A percentile compares a stretch with the other conserved stretches of the same genome.
Evolutionary conservation across 2,329 filamentous ascomycete genomes (phyloP).

Genomic region (Epicoccum sorghinum): DNA sequence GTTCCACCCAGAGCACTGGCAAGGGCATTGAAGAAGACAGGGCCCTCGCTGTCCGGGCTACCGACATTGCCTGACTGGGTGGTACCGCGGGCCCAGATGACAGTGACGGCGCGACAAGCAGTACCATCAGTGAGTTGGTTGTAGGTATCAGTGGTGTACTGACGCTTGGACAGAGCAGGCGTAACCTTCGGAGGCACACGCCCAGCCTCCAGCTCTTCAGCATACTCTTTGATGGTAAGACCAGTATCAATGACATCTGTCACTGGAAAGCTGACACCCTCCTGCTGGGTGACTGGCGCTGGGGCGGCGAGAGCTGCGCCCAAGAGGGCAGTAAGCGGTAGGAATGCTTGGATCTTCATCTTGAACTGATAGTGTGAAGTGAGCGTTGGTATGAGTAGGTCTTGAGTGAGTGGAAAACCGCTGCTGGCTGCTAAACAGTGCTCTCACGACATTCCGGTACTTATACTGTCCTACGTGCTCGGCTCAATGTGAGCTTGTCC

Average conservation of each 20-base stretch:
- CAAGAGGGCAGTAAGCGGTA: conserved; percentile 25
- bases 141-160: conserved; percentile 32
- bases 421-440: conserved; percentile 1
- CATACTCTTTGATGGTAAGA: conserved; percentile 34
- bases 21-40: conserved; percentile 57
- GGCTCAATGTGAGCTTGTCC: background rate
- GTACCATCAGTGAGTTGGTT: conserved; percentile 41
- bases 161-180: conserved; percentile 19
- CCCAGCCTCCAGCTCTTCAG: conserved; percentile 27
- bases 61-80: conserved; percentile 60
- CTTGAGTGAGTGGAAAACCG: background rate
- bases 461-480: conserved; percentile 1
- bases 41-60: conserved; percentile 50
- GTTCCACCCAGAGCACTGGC: conserved; percentile 48
- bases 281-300: conserved; percentile 11
- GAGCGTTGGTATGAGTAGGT: background rate
- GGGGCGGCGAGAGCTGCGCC: conserved; percentile 24
- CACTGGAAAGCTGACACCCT: conserved; percentile 32
- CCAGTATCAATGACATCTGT: conserved; percentile 32
- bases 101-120: conserved; percentile 54
- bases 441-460: background rate
- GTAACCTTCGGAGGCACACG: conserved; percentile 7
- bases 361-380: conserved; percentile 3
- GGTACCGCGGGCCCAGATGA: conserved; percentile 64
- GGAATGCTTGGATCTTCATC: conserved; percentile 30